Conservation (phyloP, 2,329 filamentous ascomycete genomes). For the Didymella sp. region DNA sequence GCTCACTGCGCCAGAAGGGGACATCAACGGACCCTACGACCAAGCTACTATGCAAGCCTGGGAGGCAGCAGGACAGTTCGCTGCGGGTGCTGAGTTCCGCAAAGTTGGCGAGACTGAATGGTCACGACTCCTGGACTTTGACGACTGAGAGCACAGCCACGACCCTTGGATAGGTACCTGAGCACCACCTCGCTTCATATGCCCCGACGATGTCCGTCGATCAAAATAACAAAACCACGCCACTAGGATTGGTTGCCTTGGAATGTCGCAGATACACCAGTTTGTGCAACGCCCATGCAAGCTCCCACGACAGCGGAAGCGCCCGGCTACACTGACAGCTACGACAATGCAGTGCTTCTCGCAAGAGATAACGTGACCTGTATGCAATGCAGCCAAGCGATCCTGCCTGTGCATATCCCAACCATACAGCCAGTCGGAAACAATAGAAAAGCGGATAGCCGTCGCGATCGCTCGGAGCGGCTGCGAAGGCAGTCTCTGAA, state of each 20-base stretch:
- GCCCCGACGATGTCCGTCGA: background rate
- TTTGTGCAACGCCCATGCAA: conserved; percentile 16
- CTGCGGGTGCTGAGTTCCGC: conserved; percentile 74
- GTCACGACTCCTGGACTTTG: conserved; percentile 51
- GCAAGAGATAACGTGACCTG: conserved; percentile 38
- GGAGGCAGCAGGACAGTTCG: conserved; percentile 92
- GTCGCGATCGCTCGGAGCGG: conserved; percentile 30
- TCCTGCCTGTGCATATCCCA: conserved; percentile 28
- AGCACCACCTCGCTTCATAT: background rate
- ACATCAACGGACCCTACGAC: conserved; percentile 87
- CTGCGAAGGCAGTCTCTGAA: conserved; percentile 22
- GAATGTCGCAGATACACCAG: background rate
- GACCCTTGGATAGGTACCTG: background rate
- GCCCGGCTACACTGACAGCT: conserved; percentile 17
- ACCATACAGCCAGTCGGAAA: conserved; percentile 42
- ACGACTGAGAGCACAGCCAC: conserved; percentile 10
- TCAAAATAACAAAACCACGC: background rate
- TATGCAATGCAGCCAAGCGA: conserved; percentile 42
- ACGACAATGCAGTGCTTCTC: conserved; percentile 7
- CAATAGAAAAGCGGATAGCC: conserved; percentile 29
- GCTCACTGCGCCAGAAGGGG: conserved; percentile 83
- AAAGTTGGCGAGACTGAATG: conserved; percentile 53
- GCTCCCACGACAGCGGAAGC: conserved; percentile 15
- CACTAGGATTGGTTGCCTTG: background rate
- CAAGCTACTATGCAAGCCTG: conserved; percentile 85